Percentiles rank a stretch among this genome's conserved stretches.
phyloP scores from a whole-genome alignment of 129 eudicot species.

The Smallanthus sonchifolius region DNA sequence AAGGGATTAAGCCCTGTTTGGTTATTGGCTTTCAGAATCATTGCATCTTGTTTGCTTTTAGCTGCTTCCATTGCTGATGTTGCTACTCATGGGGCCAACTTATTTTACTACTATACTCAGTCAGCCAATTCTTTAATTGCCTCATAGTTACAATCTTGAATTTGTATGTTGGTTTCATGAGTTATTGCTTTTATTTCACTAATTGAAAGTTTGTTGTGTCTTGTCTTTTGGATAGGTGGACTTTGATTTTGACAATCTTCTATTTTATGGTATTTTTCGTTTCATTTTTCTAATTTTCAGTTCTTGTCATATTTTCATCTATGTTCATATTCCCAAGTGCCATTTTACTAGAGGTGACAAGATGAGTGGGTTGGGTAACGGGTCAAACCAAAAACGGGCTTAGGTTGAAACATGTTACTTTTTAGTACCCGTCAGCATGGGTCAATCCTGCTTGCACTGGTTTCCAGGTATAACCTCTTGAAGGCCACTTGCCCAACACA shows the following conservation, averaged over 20 bases:
- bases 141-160: background rate
- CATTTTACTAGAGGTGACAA: background rate
- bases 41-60: constrained; percentile 55
- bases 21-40: constrained; percentile 56
- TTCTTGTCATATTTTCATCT: background rate
- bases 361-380: background rate
- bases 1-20: constrained; percentile 57
- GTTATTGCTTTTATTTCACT: constrained; percentile 4
- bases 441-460: background rate
- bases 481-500: no score
- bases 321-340: background rate
- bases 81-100: constrained; percentile 48
- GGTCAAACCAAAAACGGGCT: background rate
- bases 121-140: constrained; percentile 36
- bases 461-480: no score
- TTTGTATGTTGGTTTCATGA: background rate
- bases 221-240: constrained; percentile 70
- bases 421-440: background rate
- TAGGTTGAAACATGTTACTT: background rate
- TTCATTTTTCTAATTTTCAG: background rate
- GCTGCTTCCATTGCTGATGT: constrained; percentile 47
- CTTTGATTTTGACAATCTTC: constrained; percentile 63
- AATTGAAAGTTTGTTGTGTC: constrained; percentile 28
- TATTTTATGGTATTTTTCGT: constrained; percentile 69
- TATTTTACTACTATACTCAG: constrained; percentile 82